Percentiles rank a stretch among this genome's conserved stretches.
These are phyloP conservation scores for Elsinoe necatrix DNA, from an alignment of 2,329 filamentous ascomycete species.

Conservation along the genomic window DNA sequence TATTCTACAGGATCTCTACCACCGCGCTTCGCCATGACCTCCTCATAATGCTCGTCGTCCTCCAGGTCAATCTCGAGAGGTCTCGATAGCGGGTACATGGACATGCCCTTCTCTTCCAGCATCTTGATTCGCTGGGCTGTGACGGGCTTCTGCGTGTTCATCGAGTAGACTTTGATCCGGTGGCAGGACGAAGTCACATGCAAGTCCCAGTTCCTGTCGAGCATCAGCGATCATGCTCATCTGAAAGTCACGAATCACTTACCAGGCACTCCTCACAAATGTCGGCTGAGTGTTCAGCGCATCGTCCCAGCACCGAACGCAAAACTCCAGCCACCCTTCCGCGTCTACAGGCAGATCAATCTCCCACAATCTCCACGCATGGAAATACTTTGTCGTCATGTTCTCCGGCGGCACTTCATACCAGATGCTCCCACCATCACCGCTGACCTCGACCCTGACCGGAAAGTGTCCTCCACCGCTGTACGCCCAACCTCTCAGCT, in stretches of 20 bases:
- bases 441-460: conserved; percentile 54
- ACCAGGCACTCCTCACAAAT: conserved; percentile 36
- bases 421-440: conserved; percentile 57
- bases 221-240: background rate
- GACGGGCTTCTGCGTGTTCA: conserved; percentile 44
- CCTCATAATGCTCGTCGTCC: conserved; percentile 42
- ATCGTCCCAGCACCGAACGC: conserved; percentile 38
- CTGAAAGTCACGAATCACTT: background rate
- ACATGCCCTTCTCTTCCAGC: conserved; percentile 40
- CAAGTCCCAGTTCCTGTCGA: conserved; percentile 50
- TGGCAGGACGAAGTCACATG: conserved; percentile 58
- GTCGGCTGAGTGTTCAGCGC: conserved; percentile 41
- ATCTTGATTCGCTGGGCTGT: conserved; percentile 45
- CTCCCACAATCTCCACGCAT: conserved; percentile 58
- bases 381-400: conserved; percentile 53
- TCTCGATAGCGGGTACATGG: conserved; percentile 5
- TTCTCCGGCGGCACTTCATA: conserved; percentile 54
- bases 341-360: conserved; percentile 51
- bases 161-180: conserved; percentile 53
- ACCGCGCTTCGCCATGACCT: conserved; percentile 33
- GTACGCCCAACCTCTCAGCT: conserved; percentile 42
- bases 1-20: conserved; percentile 34
- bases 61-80: conserved; percentile 39
- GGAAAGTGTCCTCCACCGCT: conserved; percentile 40
- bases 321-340: conserved; percentile 41